A percentile compares a stretch with the other conserved stretches of the same genome.
These are phyloP conservation scores for Colletotrichum sp. DNA, from an alignment of 2,329 filamentous ascomycete species.

Conservation along the genomic window DNA sequence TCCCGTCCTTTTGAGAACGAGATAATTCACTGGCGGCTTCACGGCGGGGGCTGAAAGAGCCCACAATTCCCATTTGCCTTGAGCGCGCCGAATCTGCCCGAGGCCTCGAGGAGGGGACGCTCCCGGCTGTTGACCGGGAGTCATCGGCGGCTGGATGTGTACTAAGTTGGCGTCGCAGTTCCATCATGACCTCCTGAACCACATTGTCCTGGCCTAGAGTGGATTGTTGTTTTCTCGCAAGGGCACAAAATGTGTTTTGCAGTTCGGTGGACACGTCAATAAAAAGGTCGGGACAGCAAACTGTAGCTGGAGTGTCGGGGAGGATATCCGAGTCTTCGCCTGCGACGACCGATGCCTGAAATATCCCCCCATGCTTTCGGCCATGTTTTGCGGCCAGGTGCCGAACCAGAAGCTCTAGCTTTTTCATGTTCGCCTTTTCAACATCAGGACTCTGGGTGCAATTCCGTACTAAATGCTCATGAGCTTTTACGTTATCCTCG, in stretches of 20 bases:
- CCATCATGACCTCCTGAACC: slow-evolving; percentile 48
- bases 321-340: slow-evolving; percentile 31
- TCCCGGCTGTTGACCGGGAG: neutral
- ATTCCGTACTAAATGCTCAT: slow-evolving; percentile 42
- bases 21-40: neutral
- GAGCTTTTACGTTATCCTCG: slow-evolving; percentile 51
- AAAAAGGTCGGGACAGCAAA: slow-evolving; percentile 56
- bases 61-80: slow-evolving; percentile 13
- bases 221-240: slow-evolving; percentile 45
- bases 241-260: slow-evolving; percentile 53
- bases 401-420: slow-evolving; percentile 43
- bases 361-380: slow-evolving; percentile 49
- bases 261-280: slow-evolving; percentile 54
- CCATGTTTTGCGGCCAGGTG: slow-evolving; percentile 51
- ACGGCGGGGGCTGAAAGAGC: slow-evolving; percentile 15
- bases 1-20: neutral
- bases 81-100: slow-evolving; percentile 17
- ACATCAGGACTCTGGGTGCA: slow-evolving; percentile 36
- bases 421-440: slow-evolving; percentile 39
- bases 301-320: slow-evolving; percentile 34
- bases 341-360: slow-evolving; percentile 33
- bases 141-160: neutral
- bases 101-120: neutral
- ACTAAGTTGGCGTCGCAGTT: slow-evolving; percentile 6
- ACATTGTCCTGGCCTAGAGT: slow-evolving; percentile 49